A percentile compares a stretch with the other conserved stretches of the same genome.
These are phyloP conservation scores for Boletus sp. DNA, from an alignment of 768 basidiomycete species.

Conservation along the genomic window DNA sequence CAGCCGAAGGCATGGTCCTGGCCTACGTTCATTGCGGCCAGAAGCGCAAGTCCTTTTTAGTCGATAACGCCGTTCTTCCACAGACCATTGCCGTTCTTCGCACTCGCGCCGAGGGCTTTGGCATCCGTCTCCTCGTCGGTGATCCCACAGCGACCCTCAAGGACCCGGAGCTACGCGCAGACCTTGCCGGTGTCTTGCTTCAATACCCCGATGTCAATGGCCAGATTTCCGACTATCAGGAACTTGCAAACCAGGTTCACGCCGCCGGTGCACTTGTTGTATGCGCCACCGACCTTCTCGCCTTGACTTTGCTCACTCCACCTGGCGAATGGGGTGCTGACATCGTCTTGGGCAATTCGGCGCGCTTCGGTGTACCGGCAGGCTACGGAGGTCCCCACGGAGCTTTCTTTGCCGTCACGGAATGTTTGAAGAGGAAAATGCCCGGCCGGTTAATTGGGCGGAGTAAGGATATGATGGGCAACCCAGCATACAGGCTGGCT, in stretches of 20 bases:
- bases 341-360: constrained; percentile 91
- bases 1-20: constrained; percentile 97
- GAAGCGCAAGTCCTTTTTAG: constrained; percentile 81
- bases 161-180: constrained; percentile 50
- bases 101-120: constrained; percentile 92
- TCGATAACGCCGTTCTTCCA: constrained; percentile 77
- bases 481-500: constrained; percentile 87
- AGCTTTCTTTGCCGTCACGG: constrained; percentile 94
- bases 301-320: constrained; percentile 87
- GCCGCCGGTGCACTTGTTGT: constrained; percentile 74
- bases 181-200: constrained; percentile 83
- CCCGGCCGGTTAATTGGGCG: constrained; percentile 94
- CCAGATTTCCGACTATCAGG: constrained; percentile 66
- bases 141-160: constrained; percentile 50
- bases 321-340: constrained; percentile 99
- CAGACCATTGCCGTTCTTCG: constrained; percentile 88
- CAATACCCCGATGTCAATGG: constrained; percentile 96
- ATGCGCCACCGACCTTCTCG: constrained; percentile 89
- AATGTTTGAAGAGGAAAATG: constrained; percentile 94
- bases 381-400: constrained; percentile 99
- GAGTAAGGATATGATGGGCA: constrained; percentile 80
- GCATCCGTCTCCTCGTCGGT: constrained; percentile 74
- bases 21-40: constrained; percentile 63
- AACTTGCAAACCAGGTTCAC: constrained; percentile 67
- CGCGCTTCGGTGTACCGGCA: constrained; percentile 92